Base-by-base conservation (phyloP, 805 yeast species). In the Vanderwaltozyma tropicalis region DNA sequence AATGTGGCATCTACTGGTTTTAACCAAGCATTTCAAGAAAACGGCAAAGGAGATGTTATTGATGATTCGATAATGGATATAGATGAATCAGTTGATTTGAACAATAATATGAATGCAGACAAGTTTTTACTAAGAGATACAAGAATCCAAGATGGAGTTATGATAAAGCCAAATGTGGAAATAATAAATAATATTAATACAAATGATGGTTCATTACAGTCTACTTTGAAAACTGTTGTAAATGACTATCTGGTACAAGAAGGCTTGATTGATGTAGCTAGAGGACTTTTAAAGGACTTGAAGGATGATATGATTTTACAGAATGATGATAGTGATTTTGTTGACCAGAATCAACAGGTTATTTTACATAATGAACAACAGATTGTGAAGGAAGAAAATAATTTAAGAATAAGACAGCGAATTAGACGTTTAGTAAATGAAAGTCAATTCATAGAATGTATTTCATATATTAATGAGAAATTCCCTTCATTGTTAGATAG, bases 181-280 rank as follows among this genome's bases (percentile, higher is more conserved):
- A 44, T 38, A 20, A 37, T 56, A 5, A 57, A 57, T 36, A 37
- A 41, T 14, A 36, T 56, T 21, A 49, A 43, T 17, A 37, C 45
- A 6, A 48, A 50, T 6, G 54, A 55, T 37, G 55, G 50, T 22
- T 52, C 59, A 4, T 48, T 58, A 22, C 53, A 54, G 9, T 37
- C 53, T 2, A 46, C 52, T 6, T 40, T 58, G 30, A 55, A 58
- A 34, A 44, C 50, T 1, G 43, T 55, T 48, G 53, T 58, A 11
- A 58, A 57, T 34, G 62, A 57, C 15, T 78, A 77, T 50, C 67
- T 80, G 28, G 63, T 68, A n/a, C 74, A 76, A 48, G 67, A 69
- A 38, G 86, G 86, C 3, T 71, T 67, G 47, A 63, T 66, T 22
- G 74, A 74, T 39, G 70, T 76, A 3, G 71, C 75, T 2, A 63